These are phyloP conservation scores for Clarireedia sp. DNA, from an alignment of 2,329 filamentous ascomycete genomes.

Conservation along the genomic window DNA sequence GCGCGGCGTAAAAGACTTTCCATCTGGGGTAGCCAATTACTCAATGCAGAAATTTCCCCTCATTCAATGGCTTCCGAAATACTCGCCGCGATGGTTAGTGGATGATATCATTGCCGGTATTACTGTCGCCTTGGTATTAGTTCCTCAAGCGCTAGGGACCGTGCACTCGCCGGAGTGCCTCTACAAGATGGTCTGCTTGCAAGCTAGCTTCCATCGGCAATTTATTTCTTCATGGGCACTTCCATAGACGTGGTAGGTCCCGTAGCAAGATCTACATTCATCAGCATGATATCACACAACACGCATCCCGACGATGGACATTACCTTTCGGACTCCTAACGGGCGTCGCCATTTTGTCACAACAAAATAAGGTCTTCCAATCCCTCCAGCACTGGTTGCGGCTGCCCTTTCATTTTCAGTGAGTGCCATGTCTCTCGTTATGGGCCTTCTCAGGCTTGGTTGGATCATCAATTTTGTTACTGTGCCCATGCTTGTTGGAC, in stretches of 20 bases:
- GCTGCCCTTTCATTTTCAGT: conserved; percentile 56
- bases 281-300: conserved; percentile 2
- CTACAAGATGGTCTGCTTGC: conserved; percentile 53
- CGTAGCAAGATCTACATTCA: conserved; percentile 46
- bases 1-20: conserved; percentile 30
- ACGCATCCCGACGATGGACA: not conserved
- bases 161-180: conserved; percentile 53
- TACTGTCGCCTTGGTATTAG: conserved; percentile 52
- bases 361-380: conserved; percentile 39
- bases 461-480: conserved; percentile 61
- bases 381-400: conserved; percentile 37
- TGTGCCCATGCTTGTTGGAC: conserved; percentile 54
- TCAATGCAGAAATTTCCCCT: conserved; percentile 53
- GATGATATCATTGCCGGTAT: conserved; percentile 55
- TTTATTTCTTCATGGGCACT: conserved; percentile 54
- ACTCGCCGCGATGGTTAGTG: conserved; percentile 52
- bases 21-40: conserved; percentile 47
- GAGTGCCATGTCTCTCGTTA: conserved; percentile 49
- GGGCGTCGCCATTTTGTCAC: conserved; percentile 47
- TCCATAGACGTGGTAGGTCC: conserved; percentile 59
- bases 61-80: conserved; percentile 54
- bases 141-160: conserved; percentile 55
- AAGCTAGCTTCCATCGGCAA: conserved; percentile 48
- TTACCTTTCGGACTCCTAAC: conserved; percentile 55
- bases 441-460: conserved; percentile 55